phyloP scores from a whole-genome alignment of 441 rosid species.

The Flueggea neowawraea region DNA sequence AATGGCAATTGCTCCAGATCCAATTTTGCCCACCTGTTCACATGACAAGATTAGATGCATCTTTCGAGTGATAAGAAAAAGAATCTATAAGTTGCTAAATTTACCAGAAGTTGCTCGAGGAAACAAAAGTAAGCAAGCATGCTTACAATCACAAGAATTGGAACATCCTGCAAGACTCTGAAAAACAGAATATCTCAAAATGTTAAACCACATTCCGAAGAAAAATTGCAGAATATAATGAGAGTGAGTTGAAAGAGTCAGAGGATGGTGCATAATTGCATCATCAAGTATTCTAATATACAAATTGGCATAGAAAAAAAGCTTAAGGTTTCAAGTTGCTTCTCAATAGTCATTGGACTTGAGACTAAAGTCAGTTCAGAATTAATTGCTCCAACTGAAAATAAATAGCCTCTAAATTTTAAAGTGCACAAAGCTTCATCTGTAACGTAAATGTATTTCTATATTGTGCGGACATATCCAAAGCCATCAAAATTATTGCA shows the following conservation, averaged over 20 bases:
- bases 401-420: no score
- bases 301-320: no score
- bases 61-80: conserved; percentile 2
- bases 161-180: conserved; percentile 90
- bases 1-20: conserved; percentile 87
- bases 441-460: background rate
- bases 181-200: conserved; percentile 6
- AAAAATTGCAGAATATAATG: background rate
- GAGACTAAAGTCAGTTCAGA: no score
- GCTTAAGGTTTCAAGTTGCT: no score
- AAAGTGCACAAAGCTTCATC: no score
- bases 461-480: background rate
- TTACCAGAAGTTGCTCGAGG: conserved; percentile 80
- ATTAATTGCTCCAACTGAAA: no score
- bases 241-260: background rate
- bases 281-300: no score
- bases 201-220: background rate
- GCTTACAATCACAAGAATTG: conserved; percentile 68
- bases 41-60: background rate
- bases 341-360: no score
- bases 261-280: background rate
- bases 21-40: conserved; percentile 66
- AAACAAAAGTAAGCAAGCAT: conserved; percentile 80
- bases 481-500: conserved; percentile 3
- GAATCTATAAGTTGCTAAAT: conserved; percentile 11